Evolutionary conservation across 164 flowering plant genomes (phyloP).

Genomic region (Houttuynia cordata): DNA sequence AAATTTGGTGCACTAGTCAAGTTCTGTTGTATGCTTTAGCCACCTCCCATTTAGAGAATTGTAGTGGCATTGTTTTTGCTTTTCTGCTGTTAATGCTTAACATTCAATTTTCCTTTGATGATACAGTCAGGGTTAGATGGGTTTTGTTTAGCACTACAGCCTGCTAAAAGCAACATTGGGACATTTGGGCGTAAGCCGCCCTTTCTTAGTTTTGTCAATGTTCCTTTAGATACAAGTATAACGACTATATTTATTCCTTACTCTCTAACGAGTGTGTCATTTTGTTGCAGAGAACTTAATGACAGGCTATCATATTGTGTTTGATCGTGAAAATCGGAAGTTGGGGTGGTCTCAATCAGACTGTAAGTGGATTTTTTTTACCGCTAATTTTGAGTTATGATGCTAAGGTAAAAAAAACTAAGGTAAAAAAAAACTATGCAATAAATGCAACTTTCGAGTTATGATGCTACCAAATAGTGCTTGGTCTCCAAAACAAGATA

Average conservation of each 20-base stretch:
- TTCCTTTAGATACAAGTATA: not conserved
- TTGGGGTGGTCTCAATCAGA: slow-evolving; percentile 78
- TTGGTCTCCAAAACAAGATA: no score
- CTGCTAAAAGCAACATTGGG: slow-evolving; percentile 43
- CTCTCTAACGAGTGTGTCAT: not conserved
- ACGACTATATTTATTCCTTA: not conserved
- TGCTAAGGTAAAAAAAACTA: not conserved
- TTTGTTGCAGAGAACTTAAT: slow-evolving; percentile 78
- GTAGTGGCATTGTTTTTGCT: no score
- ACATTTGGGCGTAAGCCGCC: slow-evolving; percentile 69
- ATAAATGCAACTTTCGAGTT: no score
- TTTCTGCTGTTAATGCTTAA: not conserved
- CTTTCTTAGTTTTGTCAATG: not conserved
- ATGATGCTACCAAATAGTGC: no score
- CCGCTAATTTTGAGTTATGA: not conserved
- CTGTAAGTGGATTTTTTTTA: slow-evolving; percentile 40
- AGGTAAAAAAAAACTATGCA: no score
- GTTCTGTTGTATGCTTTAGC: no score
- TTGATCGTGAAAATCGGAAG: slow-evolving; percentile 71
- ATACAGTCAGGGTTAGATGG: slow-evolving; percentile 49
- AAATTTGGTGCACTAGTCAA: no score
- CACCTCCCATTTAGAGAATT: no score
- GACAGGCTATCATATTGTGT: slow-evolving; percentile 77
- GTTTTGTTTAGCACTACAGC: slow-evolving; percentile 75
- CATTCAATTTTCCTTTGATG: not conserved